Evolutionary conservation across 192 early-diverging fungal species (phyloP), one percentile per base, ranked within the genome.

Genomic region (Coemansia sp.): DNA sequence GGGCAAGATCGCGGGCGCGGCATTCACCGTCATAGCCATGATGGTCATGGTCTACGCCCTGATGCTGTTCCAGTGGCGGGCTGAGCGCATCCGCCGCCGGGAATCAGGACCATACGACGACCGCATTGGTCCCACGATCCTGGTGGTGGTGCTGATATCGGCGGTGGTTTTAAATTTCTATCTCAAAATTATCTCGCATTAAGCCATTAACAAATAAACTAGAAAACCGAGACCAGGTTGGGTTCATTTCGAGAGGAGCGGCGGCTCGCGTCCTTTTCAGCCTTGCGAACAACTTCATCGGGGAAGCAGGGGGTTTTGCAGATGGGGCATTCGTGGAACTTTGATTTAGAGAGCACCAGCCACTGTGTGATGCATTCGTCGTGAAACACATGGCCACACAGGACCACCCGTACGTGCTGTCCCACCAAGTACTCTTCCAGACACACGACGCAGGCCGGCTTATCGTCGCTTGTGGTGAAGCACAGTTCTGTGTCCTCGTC

Each of bases 11-110:
- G 82, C 86, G 17, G 85, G 88, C 0, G 74, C 72, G 7, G 64
- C 88, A 3, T 90, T 92, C 39, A 90, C 86, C 1, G 36, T 81
- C 34, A 76, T 91, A n/a, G 61, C 89, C 18, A 82, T 92, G 81
- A 57, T 68, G 23, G 82, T 89, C 15, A 90, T 92, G 90, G 60
- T 87, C 18, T 92, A 92, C 56, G 89, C 90, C 0, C 70, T 92
- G 20, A 69, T 78, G 36, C 77, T 83, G 39, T 92, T 85, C 73
- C 89, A 90, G 69, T 84, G 85, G 81, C 81, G 90, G 23, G 87
- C 87, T 0, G 69, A 83, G 41, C 80, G 82, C 23, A 87, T 92
- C 55, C 71, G 84, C 12, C 81, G 71, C 56, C 82, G 83, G 43
- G 80, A 88, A 31, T 53, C 80, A 31, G 88, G 87, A 11, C 86